A percentile compares a stretch with the other conserved stretches of the same genome.
Conservation (phyloP, 1,139 yeast genomes). For the Blastobotrys raffinosifermentans region DNA sequence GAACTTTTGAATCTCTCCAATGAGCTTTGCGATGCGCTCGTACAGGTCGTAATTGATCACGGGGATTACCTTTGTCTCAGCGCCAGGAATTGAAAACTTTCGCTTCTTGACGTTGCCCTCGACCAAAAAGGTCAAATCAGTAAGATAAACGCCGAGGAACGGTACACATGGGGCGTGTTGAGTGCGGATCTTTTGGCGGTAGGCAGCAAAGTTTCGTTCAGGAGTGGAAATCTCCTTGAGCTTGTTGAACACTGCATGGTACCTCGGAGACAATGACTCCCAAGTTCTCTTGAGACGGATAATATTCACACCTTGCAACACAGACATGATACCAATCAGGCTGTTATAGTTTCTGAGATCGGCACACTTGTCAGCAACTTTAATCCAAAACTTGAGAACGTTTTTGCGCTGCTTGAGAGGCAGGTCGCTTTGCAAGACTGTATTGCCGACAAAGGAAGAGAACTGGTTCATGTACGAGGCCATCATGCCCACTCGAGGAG, state of each 20-base stretch:
- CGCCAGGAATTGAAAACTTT: slow-evolving; percentile 31
- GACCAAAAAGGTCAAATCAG: slow-evolving; percentile 79
- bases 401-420: slow-evolving; percentile 48
- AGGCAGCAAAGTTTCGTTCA: slow-evolving; percentile 71
- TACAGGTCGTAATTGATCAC: slow-evolving; percentile 81
- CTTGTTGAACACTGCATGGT: slow-evolving; percentile 57
- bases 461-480: slow-evolving; percentile 71
- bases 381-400: slow-evolving; percentile 73
- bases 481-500: slow-evolving; percentile 70
- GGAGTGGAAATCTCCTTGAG: slow-evolving; percentile 73
- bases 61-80: slow-evolving; percentile 27
- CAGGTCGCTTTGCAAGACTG: slow-evolving; percentile 41
- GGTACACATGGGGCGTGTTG: slow-evolving; percentile 73
- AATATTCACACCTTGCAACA: slow-evolving; percentile 75
- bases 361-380: slow-evolving; percentile 74
- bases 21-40: slow-evolving; percentile 62
- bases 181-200: slow-evolving; percentile 58
- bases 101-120: slow-evolving; percentile 74
- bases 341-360: slow-evolving; percentile 81
- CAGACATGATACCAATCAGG: slow-evolving; percentile 79
- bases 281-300: slow-evolving; percentile 64
- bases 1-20: slow-evolving; percentile 72
- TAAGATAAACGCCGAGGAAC: slow-evolving; percentile 74
- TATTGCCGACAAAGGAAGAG: slow-evolving; percentile 78
- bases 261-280: slow-evolving; percentile 60